Evolutionary conservation across 495 filamentous ascomycete genomes (phyloP).

Genomic region (Margaritispora aquatica): DNA sequence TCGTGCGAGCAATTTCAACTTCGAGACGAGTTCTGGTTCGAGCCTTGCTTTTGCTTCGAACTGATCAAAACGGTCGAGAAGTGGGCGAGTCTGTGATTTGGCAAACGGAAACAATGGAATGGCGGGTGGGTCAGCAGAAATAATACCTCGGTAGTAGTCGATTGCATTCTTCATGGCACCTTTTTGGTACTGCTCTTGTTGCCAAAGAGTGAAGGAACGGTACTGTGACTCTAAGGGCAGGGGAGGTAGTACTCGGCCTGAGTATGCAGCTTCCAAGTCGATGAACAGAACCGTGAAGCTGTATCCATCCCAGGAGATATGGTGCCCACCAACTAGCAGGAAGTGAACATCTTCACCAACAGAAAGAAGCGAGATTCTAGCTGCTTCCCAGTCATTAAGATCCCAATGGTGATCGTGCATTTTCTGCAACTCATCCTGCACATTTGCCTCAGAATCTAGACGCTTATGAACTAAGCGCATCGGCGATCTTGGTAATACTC

Average conservation of each 20-base stretch:
- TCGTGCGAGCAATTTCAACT: constrained; percentile 11
- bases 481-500: constrained; percentile 8
- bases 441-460: constrained; percentile 13
- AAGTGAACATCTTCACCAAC: too few species aligned
- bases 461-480: constrained; percentile 11
- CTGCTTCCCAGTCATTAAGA: background rate
- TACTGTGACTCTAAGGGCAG: constrained; percentile 13
- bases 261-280: constrained; percentile 37
- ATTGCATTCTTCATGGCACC: constrained; percentile 13
- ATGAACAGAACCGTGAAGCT: constrained; percentile 32
- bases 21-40: background rate
- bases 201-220: constrained; percentile 17
- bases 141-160: constrained; percentile 33
- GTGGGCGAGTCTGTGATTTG: background rate
- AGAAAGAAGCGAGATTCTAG: too few species aligned
- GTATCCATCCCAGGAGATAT: constrained; percentile 45
- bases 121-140: constrained; percentile 19
- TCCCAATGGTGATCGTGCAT: constrained; percentile 15
- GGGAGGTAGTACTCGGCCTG: constrained; percentile 17
- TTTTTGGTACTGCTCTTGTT: background rate
- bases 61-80: background rate
- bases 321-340: constrained; percentile 27
- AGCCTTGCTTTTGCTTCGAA: background rate
- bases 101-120: constrained; percentile 33
- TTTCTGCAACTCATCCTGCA: constrained; percentile 8